These are phyloP conservation scores for Calonectria pseudoreteaudii DNA, from an alignment of 2,329 filamentous ascomycete species.

Conservation along the genomic window DNA sequence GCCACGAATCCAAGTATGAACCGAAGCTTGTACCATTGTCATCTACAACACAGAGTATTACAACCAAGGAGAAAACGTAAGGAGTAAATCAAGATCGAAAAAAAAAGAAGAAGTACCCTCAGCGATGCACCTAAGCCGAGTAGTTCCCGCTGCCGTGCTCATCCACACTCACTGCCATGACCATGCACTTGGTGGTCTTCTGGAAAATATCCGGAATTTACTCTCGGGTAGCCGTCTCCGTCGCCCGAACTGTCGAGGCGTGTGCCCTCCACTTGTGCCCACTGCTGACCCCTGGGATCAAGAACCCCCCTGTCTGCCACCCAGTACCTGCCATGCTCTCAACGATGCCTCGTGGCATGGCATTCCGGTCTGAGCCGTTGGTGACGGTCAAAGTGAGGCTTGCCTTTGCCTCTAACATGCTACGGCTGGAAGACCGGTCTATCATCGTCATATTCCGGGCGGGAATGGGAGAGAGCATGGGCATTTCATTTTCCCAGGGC, in stretches of 20 bases:
- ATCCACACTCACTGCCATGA: slow-evolving; percentile 26
- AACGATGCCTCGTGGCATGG: slow-evolving; percentile 16
- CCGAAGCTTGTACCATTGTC: slow-evolving; percentile 1
- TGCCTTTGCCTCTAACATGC: slow-evolving; percentile 2
- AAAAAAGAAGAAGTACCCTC: background rate
- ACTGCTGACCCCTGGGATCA: slow-evolving; percentile 36
- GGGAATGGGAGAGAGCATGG: slow-evolving; percentile 24
- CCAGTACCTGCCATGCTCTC: slow-evolving; percentile 18
- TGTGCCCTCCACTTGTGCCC: slow-evolving; percentile 28
- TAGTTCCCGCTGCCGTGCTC: slow-evolving; percentile 26
- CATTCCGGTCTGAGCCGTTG: slow-evolving; percentile 20
- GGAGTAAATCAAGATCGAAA: background rate
- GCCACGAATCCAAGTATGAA: slow-evolving; percentile 15
- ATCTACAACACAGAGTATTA: background rate
- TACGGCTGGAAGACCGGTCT: slow-evolving; percentile 2
- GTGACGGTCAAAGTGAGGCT: background rate
- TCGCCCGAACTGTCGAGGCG: slow-evolving; percentile 26
- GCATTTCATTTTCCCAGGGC: slow-evolving; percentile 25
- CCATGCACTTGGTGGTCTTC: slow-evolving; percentile 28
- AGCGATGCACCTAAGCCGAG: slow-evolving; percentile 28
- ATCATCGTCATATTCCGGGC: background rate
- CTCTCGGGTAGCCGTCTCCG: slow-evolving; percentile 28
- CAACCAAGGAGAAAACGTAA: background rate
- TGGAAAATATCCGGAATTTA: slow-evolving; percentile 30
- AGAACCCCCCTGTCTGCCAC: slow-evolving; percentile 40